phyloP scores from a whole-genome alignment of 2,329 filamentous ascomycete species.

The Cladosporium phlei region DNA sequence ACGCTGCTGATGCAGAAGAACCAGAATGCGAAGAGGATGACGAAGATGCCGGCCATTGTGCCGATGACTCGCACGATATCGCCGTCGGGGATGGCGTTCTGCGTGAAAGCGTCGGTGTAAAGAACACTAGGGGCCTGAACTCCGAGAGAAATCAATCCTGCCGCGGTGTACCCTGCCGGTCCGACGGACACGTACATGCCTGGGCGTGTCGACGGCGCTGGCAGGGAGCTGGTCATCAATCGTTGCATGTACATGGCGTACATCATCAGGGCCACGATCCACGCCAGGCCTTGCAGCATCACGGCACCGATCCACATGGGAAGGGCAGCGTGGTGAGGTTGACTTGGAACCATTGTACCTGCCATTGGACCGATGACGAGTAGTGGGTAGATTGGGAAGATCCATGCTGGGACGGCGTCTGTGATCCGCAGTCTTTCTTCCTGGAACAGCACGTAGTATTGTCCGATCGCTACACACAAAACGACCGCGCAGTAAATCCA shows the following conservation, averaged over 20 bases:
- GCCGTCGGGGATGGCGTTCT: conserved; percentile 18
- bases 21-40: conserved; percentile 49
- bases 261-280: conserved; percentile 41
- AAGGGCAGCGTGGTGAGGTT: conserved; percentile 31
- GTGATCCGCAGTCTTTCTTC: conserved; percentile 19
- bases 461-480: conserved; percentile 56
- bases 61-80: conserved; percentile 23
- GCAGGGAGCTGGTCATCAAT: conserved; percentile 41
- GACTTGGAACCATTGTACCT: conserved; percentile 28
- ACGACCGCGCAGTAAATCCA: conserved; percentile 64
- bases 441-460: conserved; percentile 36
- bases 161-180: conserved; percentile 29
- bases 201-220: conserved; percentile 36
- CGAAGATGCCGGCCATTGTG: conserved; percentile 36
- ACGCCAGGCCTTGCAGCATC: conserved; percentile 44
- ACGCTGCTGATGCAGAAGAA: conserved; percentile 33
- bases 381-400: conserved; percentile 32
- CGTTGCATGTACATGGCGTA: conserved; percentile 40
- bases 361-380: conserved; percentile 38
- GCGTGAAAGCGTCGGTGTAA: conserved; percentile 6
- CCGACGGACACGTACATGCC: conserved; percentile 53
- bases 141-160: conserved; percentile 25
- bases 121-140: conserved; percentile 5
- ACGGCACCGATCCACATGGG: conserved; percentile 43
- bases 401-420: conserved; percentile 30